Evolutionary conservation across 306 rosid species (phyloP).

Genomic region (Datisca glomerata): DNA sequence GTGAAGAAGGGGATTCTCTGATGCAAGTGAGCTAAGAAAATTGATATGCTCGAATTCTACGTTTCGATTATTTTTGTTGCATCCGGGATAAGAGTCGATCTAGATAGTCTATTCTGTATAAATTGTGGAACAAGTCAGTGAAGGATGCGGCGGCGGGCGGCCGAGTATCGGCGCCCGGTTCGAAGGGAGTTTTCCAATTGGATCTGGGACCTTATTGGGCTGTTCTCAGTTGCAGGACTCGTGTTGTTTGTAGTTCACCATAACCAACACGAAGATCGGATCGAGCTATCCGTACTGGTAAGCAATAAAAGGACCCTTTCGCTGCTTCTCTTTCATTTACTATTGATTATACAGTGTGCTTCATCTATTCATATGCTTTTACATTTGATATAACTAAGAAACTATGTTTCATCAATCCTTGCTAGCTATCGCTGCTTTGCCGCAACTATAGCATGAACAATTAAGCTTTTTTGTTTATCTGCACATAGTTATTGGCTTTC

Average conservation of each 20-base stretch:
- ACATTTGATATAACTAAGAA: neutral
- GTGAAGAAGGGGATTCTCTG: no score
- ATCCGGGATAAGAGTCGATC: slow-evolving; percentile 17
- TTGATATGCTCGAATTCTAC: no score
- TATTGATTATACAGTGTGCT: slow-evolving; percentile 2
- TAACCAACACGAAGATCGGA: slow-evolving; percentile 72
- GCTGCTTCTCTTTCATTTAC: neutral
- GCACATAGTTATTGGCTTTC: no score
- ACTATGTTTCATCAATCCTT: slow-evolving; percentile 1
- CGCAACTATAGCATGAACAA: neutral
- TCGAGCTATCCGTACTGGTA: slow-evolving; percentile 45
- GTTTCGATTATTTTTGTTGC: slow-evolving; percentile 26
- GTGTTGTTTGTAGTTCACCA: slow-evolving; percentile 72
- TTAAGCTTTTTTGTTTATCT: neutral
- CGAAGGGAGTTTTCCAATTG: slow-evolving; percentile 78
- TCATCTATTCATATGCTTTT: slow-evolving; percentile 1
- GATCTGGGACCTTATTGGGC: slow-evolving; percentile 78
- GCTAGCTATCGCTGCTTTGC: neutral
- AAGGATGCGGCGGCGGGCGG: slow-evolving; percentile 95
- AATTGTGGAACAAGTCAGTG: slow-evolving; percentile 31
- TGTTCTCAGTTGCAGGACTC: slow-evolving; percentile 50
- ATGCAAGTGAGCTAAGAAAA: no score
- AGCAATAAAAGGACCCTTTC: slow-evolving; percentile 1
- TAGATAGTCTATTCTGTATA: slow-evolving; percentile 19
- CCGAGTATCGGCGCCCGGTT: slow-evolving; percentile 96